phyloP scores from a whole-genome alignment of 2,329 filamentous ascomycete species.

The Fusarium sp. region DNA sequence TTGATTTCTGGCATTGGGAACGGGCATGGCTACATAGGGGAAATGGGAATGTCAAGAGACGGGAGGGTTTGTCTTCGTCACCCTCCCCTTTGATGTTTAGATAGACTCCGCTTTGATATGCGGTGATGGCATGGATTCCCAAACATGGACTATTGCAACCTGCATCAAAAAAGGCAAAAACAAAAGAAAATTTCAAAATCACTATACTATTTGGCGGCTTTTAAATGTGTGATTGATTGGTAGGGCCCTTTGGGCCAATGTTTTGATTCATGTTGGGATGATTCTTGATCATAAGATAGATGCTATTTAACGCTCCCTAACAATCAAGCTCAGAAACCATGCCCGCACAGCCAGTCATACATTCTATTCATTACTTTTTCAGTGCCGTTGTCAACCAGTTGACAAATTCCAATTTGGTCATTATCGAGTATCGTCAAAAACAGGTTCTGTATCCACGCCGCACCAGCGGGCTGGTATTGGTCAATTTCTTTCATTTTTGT shows the following conservation, averaged over 20 bases:
- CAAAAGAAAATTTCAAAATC: slow-evolving; percentile 7
- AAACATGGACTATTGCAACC: slow-evolving; percentile 18
- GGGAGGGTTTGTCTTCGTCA: slow-evolving; percentile 4
- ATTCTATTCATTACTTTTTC: slow-evolving; percentile 26
- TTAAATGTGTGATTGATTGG: not conserved
- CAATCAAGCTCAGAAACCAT: slow-evolving; percentile 33
- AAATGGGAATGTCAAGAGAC: slow-evolving; percentile 12
- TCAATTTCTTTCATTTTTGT: slow-evolving; percentile 4
- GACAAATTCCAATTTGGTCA: slow-evolving; percentile 27
- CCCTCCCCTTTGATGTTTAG: slow-evolving; percentile 14
- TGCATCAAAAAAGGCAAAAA: slow-evolving; percentile 13
- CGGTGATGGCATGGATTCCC: slow-evolving; percentile 18
- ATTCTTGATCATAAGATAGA: slow-evolving; percentile 9
- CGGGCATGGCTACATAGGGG: slow-evolving; percentile 8
- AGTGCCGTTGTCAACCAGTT: slow-evolving; percentile 15
- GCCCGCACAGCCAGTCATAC: slow-evolving; percentile 38
- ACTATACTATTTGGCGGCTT: not conserved
- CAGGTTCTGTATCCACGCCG: slow-evolving; percentile 15
- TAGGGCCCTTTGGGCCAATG: not conserved
- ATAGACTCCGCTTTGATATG: slow-evolving; percentile 27
- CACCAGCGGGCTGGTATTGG: slow-evolving; percentile 21
- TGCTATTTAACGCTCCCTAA: slow-evolving; percentile 12
- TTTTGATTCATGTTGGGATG: slow-evolving; percentile 15
- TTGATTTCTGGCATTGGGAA: slow-evolving; percentile 21
- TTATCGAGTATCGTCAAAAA: slow-evolving; percentile 40